Evolutionary conservation across 148 eudicot species (phyloP).

Genomic region (Fallopia convolvulus): DNA sequence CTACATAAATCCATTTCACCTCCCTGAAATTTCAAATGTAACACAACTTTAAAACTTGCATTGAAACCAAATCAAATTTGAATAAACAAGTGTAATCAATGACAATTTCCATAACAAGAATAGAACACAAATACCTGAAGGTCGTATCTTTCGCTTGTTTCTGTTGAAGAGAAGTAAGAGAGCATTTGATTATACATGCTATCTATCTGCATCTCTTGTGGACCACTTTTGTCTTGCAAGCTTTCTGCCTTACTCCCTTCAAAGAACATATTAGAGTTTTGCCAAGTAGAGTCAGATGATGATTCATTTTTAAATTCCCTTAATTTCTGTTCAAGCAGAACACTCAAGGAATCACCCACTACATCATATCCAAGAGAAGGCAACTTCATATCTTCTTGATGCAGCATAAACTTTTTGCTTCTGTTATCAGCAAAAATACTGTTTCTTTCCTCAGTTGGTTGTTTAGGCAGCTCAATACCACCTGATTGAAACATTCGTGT

Average conservation of each 20-base stretch:
- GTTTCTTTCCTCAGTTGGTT: constrained; percentile 21
- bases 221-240: background rate
- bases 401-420: constrained; percentile 22
- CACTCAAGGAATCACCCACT: constrained; percentile 7
- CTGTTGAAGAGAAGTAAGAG: constrained; percentile 20
- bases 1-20: constrained; percentile 26
- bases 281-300: constrained; percentile 25
- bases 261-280: constrained; percentile 20
- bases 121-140: constrained; percentile 37
- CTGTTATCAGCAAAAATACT: constrained; percentile 21
- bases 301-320: constrained; percentile 44
- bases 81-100: background rate
- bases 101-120: background rate
- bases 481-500: constrained; percentile 57
- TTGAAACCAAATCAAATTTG: no score
- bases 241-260: constrained; percentile 9
- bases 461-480: constrained; percentile 25
- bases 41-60: background rate
- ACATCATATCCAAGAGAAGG: constrained; percentile 2
- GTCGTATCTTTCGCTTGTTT: constrained; percentile 24
- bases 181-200: constrained; percentile 17
- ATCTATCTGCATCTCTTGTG: constrained; percentile 15
- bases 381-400: constrained; percentile 22
- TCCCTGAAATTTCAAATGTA: constrained; percentile 21
- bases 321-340: constrained; percentile 70